Conservation (phyloP, 2,329 filamentous ascomycete genomes). For the Ophiostoma sp. region DNA sequence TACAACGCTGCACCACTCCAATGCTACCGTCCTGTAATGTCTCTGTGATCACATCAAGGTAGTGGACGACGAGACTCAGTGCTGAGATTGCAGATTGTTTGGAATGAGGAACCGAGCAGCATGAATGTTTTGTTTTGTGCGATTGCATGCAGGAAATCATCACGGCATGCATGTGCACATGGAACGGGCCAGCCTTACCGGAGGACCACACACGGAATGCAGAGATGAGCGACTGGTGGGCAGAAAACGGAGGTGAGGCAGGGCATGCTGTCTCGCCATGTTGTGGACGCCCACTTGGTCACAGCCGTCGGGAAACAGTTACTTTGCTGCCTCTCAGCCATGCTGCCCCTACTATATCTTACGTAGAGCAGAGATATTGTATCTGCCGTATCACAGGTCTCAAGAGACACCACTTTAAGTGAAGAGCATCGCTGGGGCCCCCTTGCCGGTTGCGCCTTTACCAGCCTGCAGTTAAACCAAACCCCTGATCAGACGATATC, state of each 20-base stretch:
- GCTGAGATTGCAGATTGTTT: not conserved
- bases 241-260: not conserved
- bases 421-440: not conserved
- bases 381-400: not conserved
- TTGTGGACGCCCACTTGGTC: not conserved
- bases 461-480: not conserved
- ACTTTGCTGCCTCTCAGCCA: not conserved
- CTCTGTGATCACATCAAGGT: not conserved
- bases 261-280: not conserved
- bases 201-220: no score
- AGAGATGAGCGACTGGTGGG: no score
- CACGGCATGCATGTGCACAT: not conserved
- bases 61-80: not conserved
- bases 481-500: constrained; percentile 3
- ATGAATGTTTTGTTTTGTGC: not conserved
- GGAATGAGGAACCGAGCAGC: not conserved
- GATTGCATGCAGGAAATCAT: not conserved
- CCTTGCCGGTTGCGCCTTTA: not conserved
- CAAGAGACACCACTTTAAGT: not conserved
- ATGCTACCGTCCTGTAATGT: not conserved
- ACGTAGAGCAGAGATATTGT: not conserved
- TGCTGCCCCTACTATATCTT: no score
- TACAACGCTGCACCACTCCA: not conserved
- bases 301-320: not conserved
- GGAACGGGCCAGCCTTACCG: no score